Percentiles rank a stretch among this genome's conserved stretches.
These are phyloP conservation scores for Phytophthora kernoviae DNA, from an alignment of 352 stramenopile species.

Conservation along the genomic window DNA sequence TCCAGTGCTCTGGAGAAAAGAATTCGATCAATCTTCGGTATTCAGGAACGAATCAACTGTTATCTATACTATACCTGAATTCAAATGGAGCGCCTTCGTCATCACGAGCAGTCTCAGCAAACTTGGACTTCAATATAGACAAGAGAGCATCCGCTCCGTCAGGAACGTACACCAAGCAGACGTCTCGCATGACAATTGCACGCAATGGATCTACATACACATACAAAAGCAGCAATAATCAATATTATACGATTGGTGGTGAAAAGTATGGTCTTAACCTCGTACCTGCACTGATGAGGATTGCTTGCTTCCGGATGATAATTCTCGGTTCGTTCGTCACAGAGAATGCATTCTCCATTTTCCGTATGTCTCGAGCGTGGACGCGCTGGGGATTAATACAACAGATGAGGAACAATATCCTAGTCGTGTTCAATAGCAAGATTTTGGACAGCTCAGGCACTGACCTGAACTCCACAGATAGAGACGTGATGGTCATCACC, in stretches of 20 bases:
- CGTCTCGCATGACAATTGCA: conserved; percentile 48
- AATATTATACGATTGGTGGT: too few relatives aligned
- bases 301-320: conserved; percentile 1
- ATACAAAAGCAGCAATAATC: not conserved
- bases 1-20: conserved; percentile 40
- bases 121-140: conserved; percentile 51
- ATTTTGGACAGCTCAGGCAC: not conserved
- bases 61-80: conserved; percentile 36
- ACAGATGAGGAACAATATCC: not conserved
- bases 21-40: not conserved
- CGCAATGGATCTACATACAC: conserved; percentile 45
- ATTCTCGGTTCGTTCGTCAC: conserved; percentile 1
- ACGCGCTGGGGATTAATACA: not conserved
- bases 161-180: conserved; percentile 56
- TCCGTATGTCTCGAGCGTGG: not conserved
- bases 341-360: conserved; percentile 1
- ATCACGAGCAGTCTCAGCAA: conserved; percentile 44
- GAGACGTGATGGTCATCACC: conserved; percentile 26
- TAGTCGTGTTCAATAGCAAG: too few relatives aligned
- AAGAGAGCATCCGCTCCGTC: conserved; percentile 45
- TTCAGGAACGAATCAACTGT: not conserved
- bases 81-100: conserved; percentile 51
- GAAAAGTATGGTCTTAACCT: too few relatives aligned
- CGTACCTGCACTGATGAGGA: conserved; percentile 4
- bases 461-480: conserved; percentile 38